phyloP scores from a whole-genome alignment of 176 grass and related monocot genomes.

The Juncus inflexus region DNA sequence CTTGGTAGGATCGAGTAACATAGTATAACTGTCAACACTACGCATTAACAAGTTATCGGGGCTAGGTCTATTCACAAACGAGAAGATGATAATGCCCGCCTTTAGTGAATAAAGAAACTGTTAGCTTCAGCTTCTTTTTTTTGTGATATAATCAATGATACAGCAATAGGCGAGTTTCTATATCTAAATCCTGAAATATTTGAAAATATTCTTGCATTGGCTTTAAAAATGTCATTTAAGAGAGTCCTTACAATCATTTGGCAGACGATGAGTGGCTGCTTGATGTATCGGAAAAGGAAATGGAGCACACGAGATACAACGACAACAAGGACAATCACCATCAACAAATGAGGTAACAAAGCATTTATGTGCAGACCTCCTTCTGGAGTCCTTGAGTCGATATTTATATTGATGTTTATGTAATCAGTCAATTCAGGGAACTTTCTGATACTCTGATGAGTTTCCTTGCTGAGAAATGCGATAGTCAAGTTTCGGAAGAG shows the following conservation, averaged over 20 bases:
- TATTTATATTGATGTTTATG: too few species aligned
- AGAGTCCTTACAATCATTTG: slow-evolving; percentile 13
- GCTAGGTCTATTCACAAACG: not conserved
- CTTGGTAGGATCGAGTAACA: not conserved
- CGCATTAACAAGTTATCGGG: not conserved
- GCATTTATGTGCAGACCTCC: not conserved
- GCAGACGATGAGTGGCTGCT: not conserved
- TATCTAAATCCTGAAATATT: too few species aligned
- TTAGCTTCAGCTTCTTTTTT: too few species aligned
- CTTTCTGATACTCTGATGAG: too few species aligned
- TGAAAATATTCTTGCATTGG: too few species aligned
- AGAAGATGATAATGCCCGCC: slow-evolving; percentile 10
- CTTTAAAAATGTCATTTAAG: too few species aligned
- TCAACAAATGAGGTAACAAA: slow-evolving; percentile 7
- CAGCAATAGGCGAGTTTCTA: too few species aligned
- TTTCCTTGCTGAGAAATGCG: too few species aligned
- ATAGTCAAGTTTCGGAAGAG: too few species aligned
- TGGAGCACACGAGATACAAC: slow-evolving; percentile 1
- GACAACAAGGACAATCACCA: slow-evolving; percentile 1
- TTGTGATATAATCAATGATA: too few species aligned
- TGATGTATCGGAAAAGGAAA: not conserved
- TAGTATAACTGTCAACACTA: not conserved
- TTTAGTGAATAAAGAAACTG: not conserved
- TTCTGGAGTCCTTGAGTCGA: too few species aligned
- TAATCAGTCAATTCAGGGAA: too few species aligned